Base-by-base conservation (phyloP, 2,329 filamentous ascomycete species). In the Huntiella abstrusa region DNA sequence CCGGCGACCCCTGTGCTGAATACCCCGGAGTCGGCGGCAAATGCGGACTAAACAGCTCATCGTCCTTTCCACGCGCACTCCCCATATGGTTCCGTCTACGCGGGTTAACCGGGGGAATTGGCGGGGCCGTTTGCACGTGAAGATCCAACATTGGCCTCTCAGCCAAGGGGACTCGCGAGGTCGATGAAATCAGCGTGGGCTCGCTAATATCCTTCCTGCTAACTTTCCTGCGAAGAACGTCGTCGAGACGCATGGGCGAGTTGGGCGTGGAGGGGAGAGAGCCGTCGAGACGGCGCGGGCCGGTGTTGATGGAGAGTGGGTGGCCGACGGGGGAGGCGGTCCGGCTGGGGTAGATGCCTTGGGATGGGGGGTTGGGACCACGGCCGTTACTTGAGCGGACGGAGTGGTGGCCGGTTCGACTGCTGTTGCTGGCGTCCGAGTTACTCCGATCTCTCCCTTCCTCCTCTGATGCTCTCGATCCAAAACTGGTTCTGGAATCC, bases 71-170 rank as follows among this genome's bases (percentile, higher is more conserved):
- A 33, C 42, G 42, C 0, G 56, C 57, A 13, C 59, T 58, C 13
- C 61, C 59, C n/a, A 64, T 55, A 1, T 63, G 57, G 7, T 64
- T 65, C 45, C 69, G 65, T 7, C 73, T 66, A 42, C 70, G 64
- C 22, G 73, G 73, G 54, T 76, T 76, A 55, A 77, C 71, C 1
- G 72, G 71, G 2, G 73, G 73, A 33, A 77, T 49, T 2, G 72
- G 72, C 2, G 72, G 71, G 2, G 60, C 63, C 4, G 54, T 55
- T 22, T 47, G 43, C 11, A 60, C 55, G 11, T 60, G 49, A 52
- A 63, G 64, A 32, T 59, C 60, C n/a, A 58, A 55, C 22, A 54
- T 53, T 1, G 62, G 62, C 22, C 68, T 56, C 43, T 59, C 59
- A 8, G 64, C 60, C 1, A 63, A 66, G 1, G 64, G 62, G 3